phyloP scores from a whole-genome alignment of 257 asterid genomes.

The Solanum sparsipilum region DNA sequence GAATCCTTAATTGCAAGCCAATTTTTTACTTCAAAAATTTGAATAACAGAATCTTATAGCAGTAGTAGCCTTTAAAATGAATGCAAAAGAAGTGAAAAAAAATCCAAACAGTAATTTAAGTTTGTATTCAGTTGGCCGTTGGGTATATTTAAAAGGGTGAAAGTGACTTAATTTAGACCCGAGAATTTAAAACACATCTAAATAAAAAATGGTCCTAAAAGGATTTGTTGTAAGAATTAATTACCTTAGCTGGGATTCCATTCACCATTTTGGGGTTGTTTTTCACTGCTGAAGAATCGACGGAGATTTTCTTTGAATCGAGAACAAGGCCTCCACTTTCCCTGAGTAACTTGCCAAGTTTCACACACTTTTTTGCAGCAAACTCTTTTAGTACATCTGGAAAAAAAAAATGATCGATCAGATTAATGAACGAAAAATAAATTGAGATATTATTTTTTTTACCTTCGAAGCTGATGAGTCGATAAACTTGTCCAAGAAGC shows the following conservation, averaged over 20 bases:
- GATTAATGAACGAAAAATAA: background rate
- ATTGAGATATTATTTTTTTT: background rate
- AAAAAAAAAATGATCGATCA: no score
- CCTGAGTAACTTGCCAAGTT: conserved; percentile 47
- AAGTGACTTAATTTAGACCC: background rate
- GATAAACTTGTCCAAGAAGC: conserved; percentile 67
- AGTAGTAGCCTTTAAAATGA: background rate
- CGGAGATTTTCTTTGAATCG: conserved; percentile 12
- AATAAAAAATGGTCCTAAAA: background rate
- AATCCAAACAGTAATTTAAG: background rate
- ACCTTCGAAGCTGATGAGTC: conserved; percentile 81
- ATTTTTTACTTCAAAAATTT: background rate
- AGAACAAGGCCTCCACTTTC: conserved; percentile 32
- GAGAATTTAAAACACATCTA: background rate
- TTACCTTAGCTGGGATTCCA: conserved; percentile 20
- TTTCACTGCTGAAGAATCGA: background rate
- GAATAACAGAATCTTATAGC: background rate
- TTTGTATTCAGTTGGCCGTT: background rate
- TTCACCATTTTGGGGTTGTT: conserved; percentile 3
- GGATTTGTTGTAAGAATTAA: background rate
- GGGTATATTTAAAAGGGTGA: background rate
- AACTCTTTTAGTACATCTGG: conserved; percentile 66
- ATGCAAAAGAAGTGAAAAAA: background rate
- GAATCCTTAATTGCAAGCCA: background rate
- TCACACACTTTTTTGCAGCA: conserved; percentile 50